Percentiles rank a stretch among this genome's conserved stretches.
These are phyloP conservation scores for Daldinia sp. DNA, from an alignment of 2,329 filamentous ascomycete species.

Conservation along the genomic window DNA sequence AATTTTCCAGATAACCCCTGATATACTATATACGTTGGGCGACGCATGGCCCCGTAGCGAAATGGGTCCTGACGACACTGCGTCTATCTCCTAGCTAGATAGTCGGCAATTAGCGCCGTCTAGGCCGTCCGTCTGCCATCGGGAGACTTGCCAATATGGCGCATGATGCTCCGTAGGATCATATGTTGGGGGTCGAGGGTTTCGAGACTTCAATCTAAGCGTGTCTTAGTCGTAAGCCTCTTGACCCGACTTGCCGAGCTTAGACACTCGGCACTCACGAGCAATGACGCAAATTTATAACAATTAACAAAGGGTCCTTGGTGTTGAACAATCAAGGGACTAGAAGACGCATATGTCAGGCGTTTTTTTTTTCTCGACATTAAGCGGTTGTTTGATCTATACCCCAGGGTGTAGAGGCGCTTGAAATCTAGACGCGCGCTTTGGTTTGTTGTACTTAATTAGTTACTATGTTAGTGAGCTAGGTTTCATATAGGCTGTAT, in stretches of 20 bases:
- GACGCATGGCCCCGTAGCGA: constrained; percentile 28
- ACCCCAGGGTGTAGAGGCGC: constrained; percentile 8
- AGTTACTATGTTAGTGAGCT: constrained; percentile 38
- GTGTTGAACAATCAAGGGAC: background rate
- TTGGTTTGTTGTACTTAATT: constrained; percentile 37
- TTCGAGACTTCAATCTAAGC: constrained; percentile 7
- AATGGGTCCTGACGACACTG: constrained; percentile 30
- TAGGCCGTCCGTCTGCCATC: constrained; percentile 21
- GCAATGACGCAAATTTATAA: background rate
- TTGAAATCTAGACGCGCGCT: constrained; percentile 22
- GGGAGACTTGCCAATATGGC: constrained; percentile 28
- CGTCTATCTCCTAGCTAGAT: constrained; percentile 16
- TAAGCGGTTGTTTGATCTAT: constrained; percentile 6
- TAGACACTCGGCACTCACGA: constrained; percentile 13
- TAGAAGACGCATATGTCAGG: background rate
- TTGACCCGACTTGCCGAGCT: constrained; percentile 23
- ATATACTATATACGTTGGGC: constrained; percentile 24
- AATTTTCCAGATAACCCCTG: constrained; percentile 32
- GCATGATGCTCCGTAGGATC: constrained; percentile 28
- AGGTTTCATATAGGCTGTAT: constrained; percentile 42
- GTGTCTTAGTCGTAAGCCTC: constrained; percentile 5
- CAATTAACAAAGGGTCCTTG: background rate
- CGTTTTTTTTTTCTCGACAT: background rate
- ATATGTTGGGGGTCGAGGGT: constrained; percentile 11
- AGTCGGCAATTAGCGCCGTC: constrained; percentile 39